Percentiles rank a stretch among this genome's conserved stretches.
Conservation (phyloP, 179 eudicot genomes). For the Corrigiola litoralis region DNA sequence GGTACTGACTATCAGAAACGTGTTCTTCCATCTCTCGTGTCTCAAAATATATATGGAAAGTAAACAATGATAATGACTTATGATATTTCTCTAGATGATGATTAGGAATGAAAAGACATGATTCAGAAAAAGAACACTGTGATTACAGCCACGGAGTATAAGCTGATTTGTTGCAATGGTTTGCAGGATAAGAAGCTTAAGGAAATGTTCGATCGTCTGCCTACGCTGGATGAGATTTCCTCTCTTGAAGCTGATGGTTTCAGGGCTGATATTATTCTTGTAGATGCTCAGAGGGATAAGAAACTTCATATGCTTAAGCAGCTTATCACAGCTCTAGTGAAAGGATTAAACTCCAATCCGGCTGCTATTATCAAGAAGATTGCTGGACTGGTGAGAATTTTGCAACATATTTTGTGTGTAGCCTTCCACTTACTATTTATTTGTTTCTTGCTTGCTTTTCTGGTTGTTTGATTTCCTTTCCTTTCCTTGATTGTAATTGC, state of each 20-base stretch:
- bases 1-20: neutral
- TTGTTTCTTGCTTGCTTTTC: neutral
- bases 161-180: constrained; percentile 9
- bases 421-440: neutral
- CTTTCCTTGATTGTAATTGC: neutral
- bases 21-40: neutral
- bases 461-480: neutral
- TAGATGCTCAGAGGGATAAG: constrained; percentile 76
- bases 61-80: too few species aligned
- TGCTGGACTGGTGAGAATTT: constrained; percentile 73
- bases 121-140: constrained; percentile 1
- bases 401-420: neutral
- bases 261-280: constrained; percentile 72
- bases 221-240: constrained; percentile 71
- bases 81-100: neutral
- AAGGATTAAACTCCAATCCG: constrained; percentile 68
- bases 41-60: too few species aligned
- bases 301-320: constrained; percentile 88
- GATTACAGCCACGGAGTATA: neutral
- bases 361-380: constrained; percentile 80
- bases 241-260: constrained; percentile 63
- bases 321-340: constrained; percentile 67
- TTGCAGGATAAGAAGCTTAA: constrained; percentile 78
- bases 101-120: neutral
- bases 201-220: constrained; percentile 70